Evolutionary conservation across 2,329 filamentous ascomycete species (phyloP).

Genomic region (Ophiostoma fasciatum): DNA sequence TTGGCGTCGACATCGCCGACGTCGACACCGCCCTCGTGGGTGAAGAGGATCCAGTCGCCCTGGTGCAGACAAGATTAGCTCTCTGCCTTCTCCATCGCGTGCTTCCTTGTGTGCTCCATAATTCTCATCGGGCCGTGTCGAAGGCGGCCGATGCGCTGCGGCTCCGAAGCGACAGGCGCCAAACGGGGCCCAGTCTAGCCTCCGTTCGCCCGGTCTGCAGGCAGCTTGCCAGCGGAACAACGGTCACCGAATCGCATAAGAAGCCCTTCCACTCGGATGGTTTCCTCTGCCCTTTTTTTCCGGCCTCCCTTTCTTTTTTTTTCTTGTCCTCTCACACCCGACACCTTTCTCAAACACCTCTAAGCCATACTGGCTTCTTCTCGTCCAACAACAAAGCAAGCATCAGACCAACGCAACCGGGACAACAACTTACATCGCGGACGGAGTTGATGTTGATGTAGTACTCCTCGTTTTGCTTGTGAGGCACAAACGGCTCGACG

Average conservation of each 20-base stretch:
- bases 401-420: not conserved
- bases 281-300: not conserved
- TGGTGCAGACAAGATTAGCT: slow-evolving; percentile 23
- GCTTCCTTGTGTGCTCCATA: slow-evolving; percentile 3
- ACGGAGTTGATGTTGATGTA: slow-evolving; percentile 99
- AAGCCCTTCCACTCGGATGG: no score
- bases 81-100: no score
- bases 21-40: slow-evolving; percentile 98
- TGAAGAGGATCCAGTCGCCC: slow-evolving; percentile 99
- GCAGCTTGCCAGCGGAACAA: no score
- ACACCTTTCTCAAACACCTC: slow-evolving; percentile 1
- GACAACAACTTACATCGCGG: slow-evolving; percentile 68
- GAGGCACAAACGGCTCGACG: slow-evolving; percentile 95
- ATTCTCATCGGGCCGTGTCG: slow-evolving; percentile 1
- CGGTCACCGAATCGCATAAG: no score
- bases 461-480: slow-evolving; percentile 91
- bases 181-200: slow-evolving; percentile 22
- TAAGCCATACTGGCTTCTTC: no score
- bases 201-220: slow-evolving; percentile 30
- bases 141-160: no score
- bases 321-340: no score
- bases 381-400: not conserved
- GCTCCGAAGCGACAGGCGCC: slow-evolving; percentile 15
- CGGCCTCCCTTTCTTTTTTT: not conserved
- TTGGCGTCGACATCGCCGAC: slow-evolving; percentile 98